phyloP scores from a whole-genome alignment of 331 rosid species.

The Quercus phellos region DNA sequence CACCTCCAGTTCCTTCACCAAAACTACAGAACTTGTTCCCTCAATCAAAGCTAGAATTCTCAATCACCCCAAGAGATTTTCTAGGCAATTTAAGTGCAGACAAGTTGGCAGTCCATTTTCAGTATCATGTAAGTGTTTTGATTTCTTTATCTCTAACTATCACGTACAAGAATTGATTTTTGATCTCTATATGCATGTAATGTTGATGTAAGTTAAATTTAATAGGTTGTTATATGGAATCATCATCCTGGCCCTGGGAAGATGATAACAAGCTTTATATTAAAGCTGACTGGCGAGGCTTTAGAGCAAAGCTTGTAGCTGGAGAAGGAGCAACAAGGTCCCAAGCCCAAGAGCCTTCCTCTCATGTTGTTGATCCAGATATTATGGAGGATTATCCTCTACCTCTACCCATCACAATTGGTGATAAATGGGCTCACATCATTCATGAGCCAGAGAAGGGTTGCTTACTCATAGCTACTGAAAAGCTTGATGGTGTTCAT shows the following conservation, averaged over 20 bases:
- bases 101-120: slow-evolving; percentile 8
- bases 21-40: slow-evolving; percentile 27
- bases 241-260: slow-evolving; percentile 39
- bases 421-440: slow-evolving; percentile 45
- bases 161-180: no score
- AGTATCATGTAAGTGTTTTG: slow-evolving; percentile 43
- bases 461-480: slow-evolving; percentile 52
- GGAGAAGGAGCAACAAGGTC: slow-evolving; percentile 32
- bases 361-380: slow-evolving; percentile 33
- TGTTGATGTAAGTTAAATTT: neutral
- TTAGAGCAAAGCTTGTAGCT: slow-evolving; percentile 73
- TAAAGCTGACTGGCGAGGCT: slow-evolving; percentile 64
- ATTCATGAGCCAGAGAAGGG: slow-evolving; percentile 53
- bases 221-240: slow-evolving; percentile 41
- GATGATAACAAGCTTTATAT: slow-evolving; percentile 33
- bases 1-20: slow-evolving; percentile 48
- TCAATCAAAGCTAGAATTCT: slow-evolving; percentile 14
- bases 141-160: neutral
- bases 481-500: slow-evolving; percentile 84
- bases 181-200: neutral
- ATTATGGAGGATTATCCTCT: slow-evolving; percentile 27
- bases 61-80: slow-evolving; percentile 19
- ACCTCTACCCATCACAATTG: slow-evolving; percentile 28
- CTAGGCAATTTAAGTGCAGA: slow-evolving; percentile 28
- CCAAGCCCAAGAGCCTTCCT: slow-evolving; percentile 26